A percentile compares a stretch with the other conserved stretches of the same genome.
These are phyloP conservation scores for Capsicum chinense DNA, from an alignment of 257 asterid species.

Conservation along the genomic window DNA sequence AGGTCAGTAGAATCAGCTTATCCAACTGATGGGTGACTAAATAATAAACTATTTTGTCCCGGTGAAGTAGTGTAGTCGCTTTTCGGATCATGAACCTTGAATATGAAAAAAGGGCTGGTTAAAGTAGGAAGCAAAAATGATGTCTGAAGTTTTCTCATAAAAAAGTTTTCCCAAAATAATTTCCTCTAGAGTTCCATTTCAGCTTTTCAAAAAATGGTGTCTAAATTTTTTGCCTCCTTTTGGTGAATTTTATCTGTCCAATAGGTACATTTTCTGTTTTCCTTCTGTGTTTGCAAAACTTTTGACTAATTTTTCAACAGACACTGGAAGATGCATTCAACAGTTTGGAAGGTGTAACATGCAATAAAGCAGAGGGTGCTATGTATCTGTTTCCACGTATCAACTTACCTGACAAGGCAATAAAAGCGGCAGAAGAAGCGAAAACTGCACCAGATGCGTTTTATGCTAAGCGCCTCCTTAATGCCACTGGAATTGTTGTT, in stretches of 20 bases:
- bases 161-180: not conserved
- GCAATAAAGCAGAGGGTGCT: slow-evolving; percentile 98
- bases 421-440: slow-evolving; percentile 80
- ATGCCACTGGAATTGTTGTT: slow-evolving; percentile 87
- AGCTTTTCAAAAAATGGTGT: not conserved
- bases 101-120: not conserved
- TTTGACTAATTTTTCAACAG: slow-evolving; percentile 43
- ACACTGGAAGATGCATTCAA: slow-evolving; percentile 86
- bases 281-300: not conserved
- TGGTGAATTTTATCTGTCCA: not conserved
- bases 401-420: slow-evolving; percentile 73
- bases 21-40: not conserved
- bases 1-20: slow-evolving; percentile 53
- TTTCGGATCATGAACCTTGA: not conserved
- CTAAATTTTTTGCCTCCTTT: not conserved
- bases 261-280: not conserved
- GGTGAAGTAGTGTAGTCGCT: not conserved
- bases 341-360: slow-evolving; percentile 79
- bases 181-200: not conserved
- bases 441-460: slow-evolving; percentile 75
- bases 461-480: slow-evolving; percentile 74
- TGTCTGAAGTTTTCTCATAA: not conserved
- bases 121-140: not conserved
- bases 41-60: not conserved
- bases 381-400: slow-evolving; percentile 93